A percentile compares a stretch with the other conserved stretches of the same genome.
Conservation (phyloP, 2,329 filamentous ascomycete genomes). For the Alternaria sp. region DNA sequence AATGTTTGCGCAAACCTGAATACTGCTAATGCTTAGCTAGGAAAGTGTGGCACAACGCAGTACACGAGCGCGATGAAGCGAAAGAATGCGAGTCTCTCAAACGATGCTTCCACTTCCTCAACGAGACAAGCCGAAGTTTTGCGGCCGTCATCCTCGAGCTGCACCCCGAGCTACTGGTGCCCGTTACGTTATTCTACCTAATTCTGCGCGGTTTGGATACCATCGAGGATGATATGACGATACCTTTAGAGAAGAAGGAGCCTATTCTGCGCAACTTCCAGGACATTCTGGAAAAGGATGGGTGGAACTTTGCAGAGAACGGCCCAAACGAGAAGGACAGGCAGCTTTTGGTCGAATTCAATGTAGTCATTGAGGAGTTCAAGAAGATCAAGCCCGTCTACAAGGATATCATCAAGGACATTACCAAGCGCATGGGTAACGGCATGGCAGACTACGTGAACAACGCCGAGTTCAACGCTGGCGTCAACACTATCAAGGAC, state of each 20-base stretch:
- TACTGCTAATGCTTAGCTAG: slow-evolving; percentile 57
- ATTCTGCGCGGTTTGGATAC: slow-evolving; percentile 92
- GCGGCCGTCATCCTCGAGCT: slow-evolving; percentile 92
- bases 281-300: slow-evolving; percentile 77
- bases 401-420: slow-evolving; percentile 86
- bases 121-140: slow-evolving; percentile 92
- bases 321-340: slow-evolving; percentile 93
- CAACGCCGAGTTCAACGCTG: slow-evolving; percentile 83
- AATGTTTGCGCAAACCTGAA: not conserved
- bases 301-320: slow-evolving; percentile 89
- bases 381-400: slow-evolving; percentile 88
- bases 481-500: slow-evolving; percentile 82
- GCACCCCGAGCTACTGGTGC: slow-evolving; percentile 90
- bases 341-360: slow-evolving; percentile 90
- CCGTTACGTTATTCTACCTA: slow-evolving; percentile 91
- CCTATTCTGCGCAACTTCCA: slow-evolving; percentile 85
- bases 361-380: slow-evolving; percentile 84
- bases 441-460: slow-evolving; percentile 97
- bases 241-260: slow-evolving; percentile 81
- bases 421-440: slow-evolving; percentile 93
- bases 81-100: slow-evolving; percentile 78
- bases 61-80: slow-evolving; percentile 79
- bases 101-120: slow-evolving; percentile 85
- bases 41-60: slow-evolving; percentile 96
- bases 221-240: slow-evolving; percentile 98